Evolutionary conservation across 108 stramenopile genomes (phyloP).

Genomic region (Skeletonema potamos): DNA sequence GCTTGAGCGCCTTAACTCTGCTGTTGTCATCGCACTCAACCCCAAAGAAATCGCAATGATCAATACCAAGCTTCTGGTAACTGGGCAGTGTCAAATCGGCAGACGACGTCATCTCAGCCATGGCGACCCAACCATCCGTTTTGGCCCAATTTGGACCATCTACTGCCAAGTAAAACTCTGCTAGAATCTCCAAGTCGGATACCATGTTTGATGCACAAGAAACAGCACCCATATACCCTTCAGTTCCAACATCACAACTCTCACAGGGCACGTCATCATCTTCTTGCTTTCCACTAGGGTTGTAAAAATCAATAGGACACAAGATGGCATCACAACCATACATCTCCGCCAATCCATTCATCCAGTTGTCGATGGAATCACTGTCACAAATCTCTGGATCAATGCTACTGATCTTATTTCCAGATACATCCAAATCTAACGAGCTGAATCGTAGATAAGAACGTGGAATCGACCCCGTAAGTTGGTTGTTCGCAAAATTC

Average conservation of each 20-base stretch:
- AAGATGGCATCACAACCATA: slow-evolving; percentile 67
- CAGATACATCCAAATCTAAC: slow-evolving; percentile 49
- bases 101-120: slow-evolving; percentile 35
- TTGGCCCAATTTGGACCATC: slow-evolving; percentile 57
- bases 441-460: slow-evolving; percentile 29
- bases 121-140: slow-evolving; percentile 35
- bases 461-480: slow-evolving; percentile 57
- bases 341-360: slow-evolving; percentile 53
- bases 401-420: slow-evolving; percentile 49
- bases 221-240: slow-evolving; percentile 42
- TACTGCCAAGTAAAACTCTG: slow-evolving; percentile 56
- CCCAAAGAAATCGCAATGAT: slow-evolving; percentile 34
- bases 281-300: slow-evolving; percentile 44
- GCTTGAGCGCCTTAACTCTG: slow-evolving; percentile 15
- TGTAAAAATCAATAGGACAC: slow-evolving; percentile 50
- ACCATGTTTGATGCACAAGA: slow-evolving; percentile 33
- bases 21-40: slow-evolving; percentile 29
- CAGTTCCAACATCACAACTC: slow-evolving; percentile 48
- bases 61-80: slow-evolving; percentile 28
- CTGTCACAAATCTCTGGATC: slow-evolving; percentile 33
- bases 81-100: slow-evolving; percentile 36
- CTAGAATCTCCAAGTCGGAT: slow-evolving; percentile 47
- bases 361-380: slow-evolving; percentile 49
- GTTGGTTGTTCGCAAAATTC: slow-evolving; percentile 47
- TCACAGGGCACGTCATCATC: slow-evolving; percentile 45